Evolutionary conservation across 2,329 filamentous ascomycete species (phyloP), one percentile per base, ranked within the genome.

Genomic region (Trichoderma citrinoviride): DNA sequence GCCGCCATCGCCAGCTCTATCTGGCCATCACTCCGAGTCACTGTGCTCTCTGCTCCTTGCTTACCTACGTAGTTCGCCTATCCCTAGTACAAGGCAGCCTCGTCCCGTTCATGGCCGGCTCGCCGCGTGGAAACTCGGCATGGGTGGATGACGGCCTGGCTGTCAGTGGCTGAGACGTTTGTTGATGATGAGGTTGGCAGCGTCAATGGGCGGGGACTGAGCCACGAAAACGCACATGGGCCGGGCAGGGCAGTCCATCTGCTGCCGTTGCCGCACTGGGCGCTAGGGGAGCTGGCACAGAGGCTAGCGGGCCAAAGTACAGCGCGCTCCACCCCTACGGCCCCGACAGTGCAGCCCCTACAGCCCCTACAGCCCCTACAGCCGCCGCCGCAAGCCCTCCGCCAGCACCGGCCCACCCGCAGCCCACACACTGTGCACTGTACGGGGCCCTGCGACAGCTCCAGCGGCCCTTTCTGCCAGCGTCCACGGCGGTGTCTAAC

Each of bases 201-300:
- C 33, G 33, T 37, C 33, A 37, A 14, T 37, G 57, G 57, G 56
- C n/a, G 40, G 56, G 44, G 46, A 27, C 37, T 37, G 56, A 29
- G 41, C 33, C 33, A 37, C 33, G 33, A 37, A 37, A 14, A 37
- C 33, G 33, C 33, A 37, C 33, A 37, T 37, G 33, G 33, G 33
- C 33, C 12, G n/a, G 43, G 17, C 27, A 46, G 37, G 14, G n/a
- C 44, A 21, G 5, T 33, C 55, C 55, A 23, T 29, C 23, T 5
- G 23, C 41, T 27, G 57, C 58, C 47, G 58, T 40, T 52, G 50
- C 58, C 58, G 47, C 58, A 41, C 29, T 53, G 46, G 33, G 25
- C 49, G 49, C 58, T 62, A 62, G 58, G 58, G 49, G 58, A 47
- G 57, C 58, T 62, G 58, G 58, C 58, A n/a, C n/a, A 61, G 40